Evolutionary conservation across 768 basidiomycete genomes (phyloP).

Genomic region (Kwoniella shandongensis): DNA sequence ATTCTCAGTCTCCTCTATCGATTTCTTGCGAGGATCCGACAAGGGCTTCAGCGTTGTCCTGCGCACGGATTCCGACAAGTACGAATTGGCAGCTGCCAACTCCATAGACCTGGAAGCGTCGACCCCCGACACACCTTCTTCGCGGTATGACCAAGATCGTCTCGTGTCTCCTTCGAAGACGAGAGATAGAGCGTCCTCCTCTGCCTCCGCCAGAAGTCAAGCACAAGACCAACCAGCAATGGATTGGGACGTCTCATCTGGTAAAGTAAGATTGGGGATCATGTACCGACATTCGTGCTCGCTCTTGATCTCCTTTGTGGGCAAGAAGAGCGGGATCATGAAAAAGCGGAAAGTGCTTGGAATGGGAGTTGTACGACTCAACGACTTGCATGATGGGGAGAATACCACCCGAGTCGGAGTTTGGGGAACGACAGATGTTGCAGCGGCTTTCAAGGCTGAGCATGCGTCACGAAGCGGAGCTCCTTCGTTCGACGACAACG

Average conservation of each 20-base stretch:
- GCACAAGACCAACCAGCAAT: slow-evolving; percentile 18
- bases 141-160: slow-evolving; percentile 1
- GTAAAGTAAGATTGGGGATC: slow-evolving; percentile 43
- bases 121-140: background rate
- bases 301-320: slow-evolving; percentile 42
- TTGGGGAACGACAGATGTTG: slow-evolving; percentile 35
- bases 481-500: background rate
- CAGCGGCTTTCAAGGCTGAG: slow-evolving; percentile 31
- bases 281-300: slow-evolving; percentile 53
- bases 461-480: slow-evolving; percentile 1
- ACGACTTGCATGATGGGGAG: slow-evolving; percentile 22
- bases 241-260: slow-evolving; percentile 36
- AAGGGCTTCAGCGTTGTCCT: slow-evolving; percentile 34
- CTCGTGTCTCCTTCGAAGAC: background rate
- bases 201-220: background rate
- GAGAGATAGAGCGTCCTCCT: background rate
- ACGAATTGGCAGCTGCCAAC: slow-evolving; percentile 17
- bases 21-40: slow-evolving; percentile 18
- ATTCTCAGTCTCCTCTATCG: slow-evolving; percentile 25
- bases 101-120: background rate
- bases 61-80: slow-evolving; percentile 46
- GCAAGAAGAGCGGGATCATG: slow-evolving; percentile 27
- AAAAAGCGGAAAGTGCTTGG: slow-evolving; percentile 46
- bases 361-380: slow-evolving; percentile 38
- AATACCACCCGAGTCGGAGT: background rate